Evolutionary conservation across 257 asterid genomes (phyloP).

Genomic region (Capsicum rhomboideum): DNA sequence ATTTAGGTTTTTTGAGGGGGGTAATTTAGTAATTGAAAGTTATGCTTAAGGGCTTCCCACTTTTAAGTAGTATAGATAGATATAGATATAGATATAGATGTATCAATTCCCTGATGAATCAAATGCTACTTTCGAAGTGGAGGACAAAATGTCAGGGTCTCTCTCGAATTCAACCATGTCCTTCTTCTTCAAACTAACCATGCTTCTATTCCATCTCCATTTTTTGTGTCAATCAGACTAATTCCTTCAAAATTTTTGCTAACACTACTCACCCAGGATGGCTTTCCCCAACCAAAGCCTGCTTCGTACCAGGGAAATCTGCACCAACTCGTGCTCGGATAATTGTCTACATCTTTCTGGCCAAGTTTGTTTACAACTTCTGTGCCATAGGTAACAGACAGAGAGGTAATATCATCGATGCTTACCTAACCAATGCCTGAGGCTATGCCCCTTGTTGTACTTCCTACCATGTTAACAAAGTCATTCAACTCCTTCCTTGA

Average conservation of each 20-base stretch:
- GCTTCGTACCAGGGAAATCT: conserved; percentile 13
- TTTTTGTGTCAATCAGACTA: conserved; percentile 4
- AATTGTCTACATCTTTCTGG: neutral
- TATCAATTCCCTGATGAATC: neutral
- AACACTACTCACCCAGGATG: neutral
- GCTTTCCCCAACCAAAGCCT: conserved; percentile 23
- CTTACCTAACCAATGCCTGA: neutral
- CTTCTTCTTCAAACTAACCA: conserved; percentile 1
- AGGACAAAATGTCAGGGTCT: neutral
- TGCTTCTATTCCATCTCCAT: conserved; percentile 18
- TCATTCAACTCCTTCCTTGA: neutral
- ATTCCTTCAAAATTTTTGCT: neutral
- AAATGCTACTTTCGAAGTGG: neutral
- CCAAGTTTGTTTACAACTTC: too few relatives aligned
- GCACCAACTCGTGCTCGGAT: conserved; percentile 19
- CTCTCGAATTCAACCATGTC: conserved; percentile 11
- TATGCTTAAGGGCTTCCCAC: too few relatives aligned
- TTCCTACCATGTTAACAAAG: neutral
- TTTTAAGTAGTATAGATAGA: too few relatives aligned
- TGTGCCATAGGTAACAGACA: neutral
- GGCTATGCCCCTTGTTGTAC: neutral
- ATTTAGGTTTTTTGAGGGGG: too few relatives aligned
- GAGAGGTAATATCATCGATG: neutral
- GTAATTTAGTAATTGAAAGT: too few relatives aligned
- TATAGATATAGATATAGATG: too few relatives aligned